Evolutionary conservation across 306 rosid genomes (phyloP), one percentile per base, ranked within the genome.

Genomic region (Lathyrus oleraceus): DNA sequence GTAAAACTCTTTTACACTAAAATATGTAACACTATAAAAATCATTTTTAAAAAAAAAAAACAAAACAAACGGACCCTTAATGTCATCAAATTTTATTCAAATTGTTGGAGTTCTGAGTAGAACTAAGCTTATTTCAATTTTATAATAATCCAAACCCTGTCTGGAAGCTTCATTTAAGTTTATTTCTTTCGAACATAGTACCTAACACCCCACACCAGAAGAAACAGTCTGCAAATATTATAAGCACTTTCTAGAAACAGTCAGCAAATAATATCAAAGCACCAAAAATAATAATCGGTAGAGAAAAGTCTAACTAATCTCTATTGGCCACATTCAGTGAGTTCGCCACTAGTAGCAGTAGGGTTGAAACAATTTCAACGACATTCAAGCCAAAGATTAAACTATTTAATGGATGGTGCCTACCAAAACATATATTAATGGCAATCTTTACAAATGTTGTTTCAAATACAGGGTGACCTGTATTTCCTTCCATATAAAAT

Each of bases 321-420:
- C 96, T 76, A 88, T 75, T 63, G 98, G 91, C 97, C 98, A 88
- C 96, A 90, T 88, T 90, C 97, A 1, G 97, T 90, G 76, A 88
- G 97, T 83, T 87, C 96, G 14, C 96, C 97, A 69, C 88, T 91
- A 42, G 98, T 90, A 8, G 98, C 98, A 19, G 97, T 85, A 76
- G 98, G 97, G 82, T 94, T 94, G 89, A 94, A 90, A 94, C 98
- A 76, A 94, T 87, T 82, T 94, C 96, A 0, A 96, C 97, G 32
- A 95, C 98, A 61, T 94, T 94, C 82, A 94, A 81, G 45, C 98
- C 97, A 68, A 94, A 90, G 61, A 92, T 90, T 79, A 88, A 78
- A 92, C 95, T 88, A 56, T 90, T 94, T 81, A 94, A 74, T 47
- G 98, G 96, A 78, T 94, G 98, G 82, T 93, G 97, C 84, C 98